A percentile compares a stretch with the other conserved stretches of the same genome.
Conservation (phyloP, 23 red algal genomes). For the Cyanidioschyzon merolae region DNA sequence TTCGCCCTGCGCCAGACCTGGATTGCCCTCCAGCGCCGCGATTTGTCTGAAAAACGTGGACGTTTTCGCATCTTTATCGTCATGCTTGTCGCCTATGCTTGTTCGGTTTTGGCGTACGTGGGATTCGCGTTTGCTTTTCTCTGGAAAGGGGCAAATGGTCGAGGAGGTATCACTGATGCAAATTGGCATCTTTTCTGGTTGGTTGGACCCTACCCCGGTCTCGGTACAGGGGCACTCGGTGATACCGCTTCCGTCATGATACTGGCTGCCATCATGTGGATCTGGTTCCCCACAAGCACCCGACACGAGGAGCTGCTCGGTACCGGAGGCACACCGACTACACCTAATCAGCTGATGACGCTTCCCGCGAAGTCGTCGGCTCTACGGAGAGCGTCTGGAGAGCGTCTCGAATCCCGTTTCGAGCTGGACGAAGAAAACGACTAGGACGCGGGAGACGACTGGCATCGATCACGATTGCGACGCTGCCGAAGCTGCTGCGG, state of each 20-base stretch:
- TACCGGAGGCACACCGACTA: neutral
- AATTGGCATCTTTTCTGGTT: slow-evolving; percentile 5
- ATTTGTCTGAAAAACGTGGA: neutral
- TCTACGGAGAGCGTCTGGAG: neutral
- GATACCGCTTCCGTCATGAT: neutral
- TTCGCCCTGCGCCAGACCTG: neutral
- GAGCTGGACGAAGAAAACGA: slow-evolving; percentile 9
- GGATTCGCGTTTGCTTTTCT: neutral
- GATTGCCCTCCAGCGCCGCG: neutral
- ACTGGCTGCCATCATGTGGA: neutral
- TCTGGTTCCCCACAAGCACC: neutral
- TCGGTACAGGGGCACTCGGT: neutral
- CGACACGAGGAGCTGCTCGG: neutral
- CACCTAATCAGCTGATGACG: neutral
- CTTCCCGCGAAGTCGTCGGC: neutral
- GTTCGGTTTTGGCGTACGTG: neutral
- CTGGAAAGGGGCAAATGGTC: neutral
- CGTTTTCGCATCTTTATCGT: neutral
- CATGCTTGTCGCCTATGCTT: neutral
- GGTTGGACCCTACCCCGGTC: neutral
- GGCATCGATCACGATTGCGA: too few species aligned
- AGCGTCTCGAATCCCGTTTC: neutral
- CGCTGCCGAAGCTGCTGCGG: too few species aligned
- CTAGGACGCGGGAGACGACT: too few species aligned
- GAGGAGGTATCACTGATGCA: neutral